phyloP scores from a whole-genome alignment of 495 filamentous ascomycete genomes.

The Aspergillus saccharolyticus region DNA sequence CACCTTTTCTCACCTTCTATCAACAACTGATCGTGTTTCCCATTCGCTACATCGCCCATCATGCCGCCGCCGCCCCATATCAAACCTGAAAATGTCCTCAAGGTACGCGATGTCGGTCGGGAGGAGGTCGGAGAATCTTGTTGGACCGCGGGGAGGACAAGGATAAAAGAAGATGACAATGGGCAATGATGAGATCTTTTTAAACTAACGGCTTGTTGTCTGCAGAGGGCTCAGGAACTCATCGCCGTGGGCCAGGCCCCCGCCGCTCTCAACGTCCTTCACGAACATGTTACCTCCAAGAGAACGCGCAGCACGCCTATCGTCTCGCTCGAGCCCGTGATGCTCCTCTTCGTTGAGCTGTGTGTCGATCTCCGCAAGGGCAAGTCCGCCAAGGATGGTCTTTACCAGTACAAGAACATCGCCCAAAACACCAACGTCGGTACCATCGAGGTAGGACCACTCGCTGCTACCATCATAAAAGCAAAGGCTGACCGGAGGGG shows the following conservation, averaged over 20 bases:
- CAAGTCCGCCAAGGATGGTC: constrained; percentile 95
- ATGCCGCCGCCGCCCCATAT: constrained; percentile 96
- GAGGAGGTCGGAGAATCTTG: neutral
- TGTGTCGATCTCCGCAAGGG: constrained; percentile 96
- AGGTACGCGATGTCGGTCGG: constrained; percentile 45
- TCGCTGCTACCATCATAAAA: neutral
- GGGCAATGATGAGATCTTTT: neutral
- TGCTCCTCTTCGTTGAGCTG: constrained; percentile 94
- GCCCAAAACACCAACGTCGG: constrained; percentile 97
- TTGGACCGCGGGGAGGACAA: neutral
- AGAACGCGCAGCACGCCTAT: constrained; percentile 95
- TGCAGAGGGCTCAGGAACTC: constrained; percentile 86
- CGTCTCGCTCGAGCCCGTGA: constrained; percentile 92
- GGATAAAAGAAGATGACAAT: constrained; percentile 3
- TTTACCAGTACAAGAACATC: constrained; percentile 99
- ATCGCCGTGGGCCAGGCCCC: constrained; percentile 91
- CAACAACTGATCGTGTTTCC: constrained; percentile 13
- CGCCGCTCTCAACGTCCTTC: constrained; percentile 88
- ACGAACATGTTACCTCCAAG: constrained; percentile 99
- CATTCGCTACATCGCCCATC: constrained; percentile 36
- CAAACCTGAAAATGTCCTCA: constrained; percentile 98
- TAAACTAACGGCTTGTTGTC: neutral
- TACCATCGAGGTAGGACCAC: constrained; percentile 75
- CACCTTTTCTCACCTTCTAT: constrained; percentile 5
- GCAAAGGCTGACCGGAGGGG: neutral